Percentiles rank a stretch among this genome's conserved stretches.
Conservation (phyloP, 768 basidiomycete species). For the Sarcomyxa edulis region DNA sequence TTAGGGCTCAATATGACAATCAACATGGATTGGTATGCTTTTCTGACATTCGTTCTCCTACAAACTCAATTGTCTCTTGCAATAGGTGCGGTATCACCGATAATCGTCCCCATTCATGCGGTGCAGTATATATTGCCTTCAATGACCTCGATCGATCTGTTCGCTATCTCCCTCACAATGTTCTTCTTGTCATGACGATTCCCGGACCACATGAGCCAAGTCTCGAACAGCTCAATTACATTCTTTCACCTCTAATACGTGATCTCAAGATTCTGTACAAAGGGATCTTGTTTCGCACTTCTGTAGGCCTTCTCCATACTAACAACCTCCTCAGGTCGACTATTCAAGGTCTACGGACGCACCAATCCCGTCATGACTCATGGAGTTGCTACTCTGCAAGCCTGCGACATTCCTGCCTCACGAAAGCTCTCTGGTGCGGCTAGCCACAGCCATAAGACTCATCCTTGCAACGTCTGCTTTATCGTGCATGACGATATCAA, state of each 20-base stretch:
- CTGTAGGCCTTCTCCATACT: neutral
- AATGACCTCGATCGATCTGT: constrained; percentile 3
- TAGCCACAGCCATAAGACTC: constrained; percentile 17
- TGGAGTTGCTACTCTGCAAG: constrained; percentile 18
- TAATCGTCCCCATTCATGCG: no score
- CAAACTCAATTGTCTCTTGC: no score
- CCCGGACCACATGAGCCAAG: constrained; percentile 22
- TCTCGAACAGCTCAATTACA: constrained; percentile 19
- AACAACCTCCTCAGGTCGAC: constrained; percentile 13
- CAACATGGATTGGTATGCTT: no score
- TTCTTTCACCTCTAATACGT: constrained; percentile 11
- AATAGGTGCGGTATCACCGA: no score
- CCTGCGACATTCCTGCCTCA: constrained; percentile 22
- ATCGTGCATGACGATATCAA: constrained; percentile 15
- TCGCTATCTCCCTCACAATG: constrained; percentile 15
- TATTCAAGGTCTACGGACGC: constrained; percentile 18
- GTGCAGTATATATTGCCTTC: no score
- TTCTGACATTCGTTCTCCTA: no score
- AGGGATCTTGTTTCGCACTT: constrained; percentile 12
- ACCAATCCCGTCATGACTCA: constrained; percentile 10
- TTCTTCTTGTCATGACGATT: constrained; percentile 14
- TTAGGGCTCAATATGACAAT: no score
- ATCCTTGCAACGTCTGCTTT: constrained; percentile 22
- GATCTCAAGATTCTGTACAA: constrained; percentile 17
- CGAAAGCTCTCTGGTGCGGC: constrained; percentile 19